Conservation (phyloP, 1,139 yeast species). For the Sugiyamaella japonica region DNA sequence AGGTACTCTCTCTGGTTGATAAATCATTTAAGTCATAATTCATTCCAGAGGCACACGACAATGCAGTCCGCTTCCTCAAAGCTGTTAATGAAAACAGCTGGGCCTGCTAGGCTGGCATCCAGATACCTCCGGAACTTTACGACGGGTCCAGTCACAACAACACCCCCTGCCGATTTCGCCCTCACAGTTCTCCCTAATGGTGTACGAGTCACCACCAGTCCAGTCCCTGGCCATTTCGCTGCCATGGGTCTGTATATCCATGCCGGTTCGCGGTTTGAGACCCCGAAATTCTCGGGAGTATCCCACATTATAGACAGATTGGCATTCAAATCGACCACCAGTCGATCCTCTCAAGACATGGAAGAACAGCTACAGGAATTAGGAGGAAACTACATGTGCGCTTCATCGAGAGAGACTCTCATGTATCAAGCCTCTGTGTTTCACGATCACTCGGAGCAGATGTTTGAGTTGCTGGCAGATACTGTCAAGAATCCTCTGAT, state of each 20-base stretch:
- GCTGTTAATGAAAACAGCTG: neutral
- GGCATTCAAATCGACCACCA: slow-evolving; percentile 77
- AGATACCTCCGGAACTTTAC: neutral
- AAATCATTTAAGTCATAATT: neutral
- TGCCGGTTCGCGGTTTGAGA: slow-evolving; percentile 88
- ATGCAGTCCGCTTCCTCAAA: neutral
- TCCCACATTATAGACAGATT: slow-evolving; percentile 83
- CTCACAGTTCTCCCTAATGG: slow-evolving; percentile 71
- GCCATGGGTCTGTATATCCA: slow-evolving; percentile 88
- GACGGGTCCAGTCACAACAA: neutral
- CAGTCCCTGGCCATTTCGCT: slow-evolving; percentile 86
- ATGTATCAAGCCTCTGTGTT: slow-evolving; percentile 94
- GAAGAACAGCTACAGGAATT: slow-evolving; percentile 70
- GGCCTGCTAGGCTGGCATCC: neutral
- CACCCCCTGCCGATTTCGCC: slow-evolving; percentile 21
- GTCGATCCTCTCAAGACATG: slow-evolving; percentile 66
- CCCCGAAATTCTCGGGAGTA: slow-evolving; percentile 55
- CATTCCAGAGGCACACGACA: neutral
- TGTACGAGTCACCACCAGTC: slow-evolving; percentile 76
- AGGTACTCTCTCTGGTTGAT: neutral
- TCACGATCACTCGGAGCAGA: slow-evolving; percentile 77
- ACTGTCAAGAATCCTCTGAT: slow-evolving; percentile 72
- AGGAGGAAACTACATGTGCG: slow-evolving; percentile 95
- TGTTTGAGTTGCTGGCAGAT: slow-evolving; percentile 79
- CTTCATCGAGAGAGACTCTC: slow-evolving; percentile 88